Base-by-base conservation (phyloP, 2,329 filamentous ascomycete genomes). In the Tolypocladium sp. region DNA sequence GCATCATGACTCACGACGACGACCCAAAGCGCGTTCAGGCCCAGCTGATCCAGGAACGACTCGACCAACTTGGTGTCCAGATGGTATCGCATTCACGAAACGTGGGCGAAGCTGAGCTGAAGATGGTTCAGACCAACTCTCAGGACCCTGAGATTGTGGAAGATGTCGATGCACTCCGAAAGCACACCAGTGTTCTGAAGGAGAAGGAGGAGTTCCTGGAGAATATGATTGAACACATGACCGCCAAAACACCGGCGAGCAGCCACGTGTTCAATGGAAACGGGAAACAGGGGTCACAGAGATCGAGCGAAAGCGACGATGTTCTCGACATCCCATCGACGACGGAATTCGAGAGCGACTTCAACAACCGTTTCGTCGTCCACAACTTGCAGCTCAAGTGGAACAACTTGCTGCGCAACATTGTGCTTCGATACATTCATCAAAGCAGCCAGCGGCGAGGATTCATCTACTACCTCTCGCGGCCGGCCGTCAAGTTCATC, bases 351-450 rank as follows among this genome's bases (percentile, higher is more conserved):
- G 87, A 90, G 55, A 96, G 90, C 72, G 92, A 97, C 70, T 99
- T 97, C 79, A 94, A 95, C 71, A 99, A 99, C 69, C 89, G 94
- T 2, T 99, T 99, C 77, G 93, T 97, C 66, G 89, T 99, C 57
- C 94, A 99, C 78, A 99, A 99, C 67, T 84, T 95, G 70, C 94
- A 99, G 69, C 78, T 99, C 59, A 99, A 99, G 73, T 99, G 94
- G 94, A 97, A 96, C 76, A 99, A 99, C 67, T 85, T 92, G 13
- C 76, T 99, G 42, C 86, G 94, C 60, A 97, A 99, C 69, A 97
- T 97, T 67, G 94, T 99, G 56, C 82, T 99, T 46, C 90, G 94
- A 30, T 99, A 99, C 72, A 95, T 94, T 63, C 94, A 99, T 70
- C 94, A 99, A 77, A 94, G 96, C 68, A 92, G 92, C 70, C 95